Evolutionary conservation across 2,329 filamentous ascomycete genomes (phyloP), one percentile per base, ranked within the genome.

Genomic region (Pseudogymnoascus sp.): DNA sequence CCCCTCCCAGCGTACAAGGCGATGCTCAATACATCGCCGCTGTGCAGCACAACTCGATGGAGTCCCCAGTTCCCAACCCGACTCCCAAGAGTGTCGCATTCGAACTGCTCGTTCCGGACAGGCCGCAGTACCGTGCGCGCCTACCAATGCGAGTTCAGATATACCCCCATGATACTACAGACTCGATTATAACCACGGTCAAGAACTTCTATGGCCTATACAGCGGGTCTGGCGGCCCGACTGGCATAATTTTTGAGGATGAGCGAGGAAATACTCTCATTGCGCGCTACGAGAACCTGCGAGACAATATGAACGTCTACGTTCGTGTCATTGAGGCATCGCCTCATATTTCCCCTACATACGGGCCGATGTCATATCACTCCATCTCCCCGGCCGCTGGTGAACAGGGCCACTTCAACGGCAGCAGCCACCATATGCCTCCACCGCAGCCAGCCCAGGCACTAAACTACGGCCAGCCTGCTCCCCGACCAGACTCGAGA

Each of bases 151-250:
- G 89, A 71, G 89, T 93, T 62, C 90, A 96, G 72, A 97, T 99
- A 70, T 96, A 89, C 72, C 91, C 91, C 56, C 93, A 97, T 76
- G 95, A 99, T 79, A 93, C 91, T 61, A 97, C 93, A 21, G 93
- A 97, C 74, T 97, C 93, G 37, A 99, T 99, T 78, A 91, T 97
- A 67, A 95, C 92, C 13, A 97, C 95, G 1, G 93, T 97, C 73
- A 97, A 96, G 83, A 97, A 97, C 80, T 97, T 97, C 79, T 97
- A 96, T 74, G 95, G 95, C 65, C 83, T 99, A 69, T 97, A 97
- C 75, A 90, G 93, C 68, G 87, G 85, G 66, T 80, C 82, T 37
- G 78, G 77, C 66, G 83, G 85, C 69, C 86, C 85, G 69, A 88
- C 88, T 74, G 93, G 95, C 68, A 89, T 99, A 72, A 96, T 91